Evolutionary conservation across 1,284 basidiomycete species (phyloP), one percentile per base, ranked within the genome.

Genomic region (Leccinum subrobustum): DNA sequence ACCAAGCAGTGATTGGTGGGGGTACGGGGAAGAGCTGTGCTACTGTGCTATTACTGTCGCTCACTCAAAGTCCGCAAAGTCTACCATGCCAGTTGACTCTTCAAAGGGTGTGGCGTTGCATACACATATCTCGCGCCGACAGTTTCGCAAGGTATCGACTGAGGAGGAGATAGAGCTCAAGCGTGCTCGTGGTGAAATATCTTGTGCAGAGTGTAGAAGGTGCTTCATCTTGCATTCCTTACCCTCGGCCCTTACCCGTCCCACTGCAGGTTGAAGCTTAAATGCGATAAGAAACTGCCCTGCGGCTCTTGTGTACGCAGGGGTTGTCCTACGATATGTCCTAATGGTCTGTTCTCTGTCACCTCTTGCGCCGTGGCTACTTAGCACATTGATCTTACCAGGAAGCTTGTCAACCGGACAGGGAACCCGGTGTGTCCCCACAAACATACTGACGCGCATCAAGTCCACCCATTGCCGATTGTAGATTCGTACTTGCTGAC

Each of bases 401-500:
- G 72, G 85, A 48, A 83, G 78, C 55, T 73, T 86, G 42, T 77
- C 83, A 3, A 83, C 82, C n/a, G 85, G 87, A 27, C 83, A 87
- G 69, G 82, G 82, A 16, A 79, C 81, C 54, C 77, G 82, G 82
- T 82, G 58, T 35, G 73, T 70, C 25, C 5, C 37, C 35, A 33
- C n/a, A 12, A 52, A 25, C 56, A 56, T 50, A 14, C 18, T 52
- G 9, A 27, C 0, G 42, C 42, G 1, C 29, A 42, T 35, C n/a
- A 27, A 31, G 47, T 55, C 50, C 35, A 53, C 27, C 29, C 27
- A 57, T 44, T 8, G 1, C 53, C n/a, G 3, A 6, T 56, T 37
- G 8, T 52, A 80, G 88, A 59, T 88, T 88, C 61, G 84, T 89
- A 35, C 81, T 90, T 8, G 84, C 88, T 9, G 86, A 89, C 64